phyloP scores from a whole-genome alignment of 2,329 filamentous ascomycete genomes.

The Helicocarpus griseus region DNA sequence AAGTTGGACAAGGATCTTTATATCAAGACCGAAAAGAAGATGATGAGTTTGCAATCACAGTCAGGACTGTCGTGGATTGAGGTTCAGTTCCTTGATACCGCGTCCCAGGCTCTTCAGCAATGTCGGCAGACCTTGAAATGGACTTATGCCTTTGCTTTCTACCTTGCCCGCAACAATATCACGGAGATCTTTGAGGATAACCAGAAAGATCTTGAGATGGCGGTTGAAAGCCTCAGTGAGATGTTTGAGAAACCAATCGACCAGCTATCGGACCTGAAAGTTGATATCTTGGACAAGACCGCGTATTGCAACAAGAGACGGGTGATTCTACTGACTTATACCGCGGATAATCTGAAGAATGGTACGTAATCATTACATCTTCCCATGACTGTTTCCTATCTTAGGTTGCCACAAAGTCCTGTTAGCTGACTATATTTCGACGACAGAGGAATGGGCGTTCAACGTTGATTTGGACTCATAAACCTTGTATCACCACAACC shows the following conservation, averaged over 20 bases:
- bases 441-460: conserved; percentile 36
- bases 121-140: conserved; percentile 98
- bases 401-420: neutral
- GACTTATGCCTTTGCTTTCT: conserved; percentile 98
- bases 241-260: conserved; percentile 98
- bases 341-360: conserved; percentile 80
- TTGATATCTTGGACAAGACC: conserved; percentile 98
- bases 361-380: no score
- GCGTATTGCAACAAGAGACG: conserved; percentile 90
- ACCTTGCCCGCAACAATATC: conserved; percentile 88
- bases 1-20: conserved; percentile 95
- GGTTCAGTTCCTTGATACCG: conserved; percentile 90
- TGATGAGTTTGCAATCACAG: conserved; percentile 87
- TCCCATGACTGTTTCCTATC: neutral
- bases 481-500: conserved; percentile 3
- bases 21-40: conserved; percentile 96
- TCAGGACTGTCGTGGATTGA: conserved; percentile 99
- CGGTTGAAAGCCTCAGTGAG: conserved; percentile 91
- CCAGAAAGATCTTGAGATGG: conserved; percentile 95
- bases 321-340: conserved; percentile 82
- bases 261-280: conserved; percentile 77
- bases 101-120: conserved; percentile 85
- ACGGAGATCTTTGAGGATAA: conserved; percentile 98
- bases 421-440: conserved; percentile 7
- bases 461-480: conserved; percentile 24